Evolutionary conservation across 495 filamentous ascomycete species (phyloP).

Genomic region (Neurospora pannonica): DNA sequence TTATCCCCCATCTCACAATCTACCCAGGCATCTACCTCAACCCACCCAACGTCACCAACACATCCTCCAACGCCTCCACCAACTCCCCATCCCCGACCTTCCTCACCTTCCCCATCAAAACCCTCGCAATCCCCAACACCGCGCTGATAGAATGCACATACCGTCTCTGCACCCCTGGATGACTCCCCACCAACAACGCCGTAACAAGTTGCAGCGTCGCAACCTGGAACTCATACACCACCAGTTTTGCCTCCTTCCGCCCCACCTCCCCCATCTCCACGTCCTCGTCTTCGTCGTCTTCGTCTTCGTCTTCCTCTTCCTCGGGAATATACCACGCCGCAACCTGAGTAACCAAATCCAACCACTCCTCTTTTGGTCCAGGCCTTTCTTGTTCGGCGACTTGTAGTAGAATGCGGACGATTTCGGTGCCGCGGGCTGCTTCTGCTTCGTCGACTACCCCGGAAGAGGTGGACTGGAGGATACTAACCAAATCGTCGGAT

Average conservation of each 20-base stretch:
- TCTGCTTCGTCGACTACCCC: constrained; percentile 17
- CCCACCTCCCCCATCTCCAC: background rate
- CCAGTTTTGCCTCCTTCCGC: background rate
- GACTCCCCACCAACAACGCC: constrained; percentile 36
- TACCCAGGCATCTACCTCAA: constrained; percentile 1
- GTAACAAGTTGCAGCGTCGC: constrained; percentile 42
- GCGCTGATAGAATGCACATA: constrained; percentile 33
- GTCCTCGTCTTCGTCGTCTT: background rate
- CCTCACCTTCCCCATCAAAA: constrained; percentile 18
- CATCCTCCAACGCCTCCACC: constrained; percentile 17
- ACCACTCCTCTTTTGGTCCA: constrained; percentile 37
- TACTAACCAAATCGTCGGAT: constrained; percentile 32
- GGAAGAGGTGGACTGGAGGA: constrained; percentile 19
- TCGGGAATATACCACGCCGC: constrained; percentile 26
- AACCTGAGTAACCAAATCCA: constrained; percentile 31
- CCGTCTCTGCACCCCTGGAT: constrained; percentile 33
- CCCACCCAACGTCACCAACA: constrained; percentile 11
- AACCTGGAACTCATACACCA: constrained; percentile 36
- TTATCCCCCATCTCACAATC: too few species aligned
- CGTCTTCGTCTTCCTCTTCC: background rate
- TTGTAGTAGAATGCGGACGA: constrained; percentile 40
- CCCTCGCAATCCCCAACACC: constrained; percentile 29
- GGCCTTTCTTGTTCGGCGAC: constrained; percentile 33
- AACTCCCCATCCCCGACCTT: constrained; percentile 3
- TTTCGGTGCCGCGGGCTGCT: constrained; percentile 37